Conservation (phyloP, 2,329 filamentous ascomycete genomes). For the Fusarium metavorans region DNA sequence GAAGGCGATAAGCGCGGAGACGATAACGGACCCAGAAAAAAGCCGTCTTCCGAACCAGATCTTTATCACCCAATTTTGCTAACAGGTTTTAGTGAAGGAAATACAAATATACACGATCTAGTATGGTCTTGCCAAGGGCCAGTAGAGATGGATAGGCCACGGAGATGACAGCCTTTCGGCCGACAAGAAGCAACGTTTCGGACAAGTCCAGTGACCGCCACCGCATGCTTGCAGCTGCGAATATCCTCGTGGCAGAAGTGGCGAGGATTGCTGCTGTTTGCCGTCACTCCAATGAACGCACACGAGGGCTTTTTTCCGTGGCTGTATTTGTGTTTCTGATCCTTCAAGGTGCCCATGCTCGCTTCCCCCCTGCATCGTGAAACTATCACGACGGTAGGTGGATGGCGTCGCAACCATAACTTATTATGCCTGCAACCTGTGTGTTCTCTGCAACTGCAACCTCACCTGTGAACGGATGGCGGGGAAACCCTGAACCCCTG, state of each 20-base stretch:
- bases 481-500: neutral
- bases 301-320: neutral
- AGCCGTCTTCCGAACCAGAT: constrained; percentile 18
- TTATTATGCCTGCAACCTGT: neutral
- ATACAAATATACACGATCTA: neutral
- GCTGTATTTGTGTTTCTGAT: neutral
- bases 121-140: neutral
- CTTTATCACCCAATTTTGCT: constrained; percentile 37
- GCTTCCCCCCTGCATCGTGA: constrained; percentile 15
- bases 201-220: neutral
- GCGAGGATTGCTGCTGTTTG: neutral
- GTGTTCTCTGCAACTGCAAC: neutral
- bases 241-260: neutral
- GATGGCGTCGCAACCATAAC: neutral
- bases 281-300: neutral
- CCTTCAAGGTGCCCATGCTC: neutral
- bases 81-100: constrained; percentile 47
- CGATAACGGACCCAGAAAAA: constrained; percentile 30
- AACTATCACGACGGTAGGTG: neutral
- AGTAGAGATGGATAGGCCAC: neutral
- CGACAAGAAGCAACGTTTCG: neutral
- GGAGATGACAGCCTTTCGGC: neutral
- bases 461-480: neutral
- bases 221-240: neutral
- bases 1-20: constrained; percentile 17